Conservation (phyloP, 106 monocot genomes). For the Dendrobium nobile region DNA sequence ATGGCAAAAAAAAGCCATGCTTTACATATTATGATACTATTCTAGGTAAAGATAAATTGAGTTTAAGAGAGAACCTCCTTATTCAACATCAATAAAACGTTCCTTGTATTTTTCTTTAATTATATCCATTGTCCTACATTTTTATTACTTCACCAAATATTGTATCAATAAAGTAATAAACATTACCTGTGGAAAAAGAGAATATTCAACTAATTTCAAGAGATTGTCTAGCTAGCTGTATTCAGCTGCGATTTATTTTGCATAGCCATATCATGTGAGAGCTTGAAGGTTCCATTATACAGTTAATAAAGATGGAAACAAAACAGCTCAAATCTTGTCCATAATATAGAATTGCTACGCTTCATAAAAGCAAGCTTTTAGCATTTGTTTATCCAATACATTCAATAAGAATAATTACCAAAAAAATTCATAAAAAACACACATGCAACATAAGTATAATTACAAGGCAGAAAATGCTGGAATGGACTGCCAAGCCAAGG, state of each 20-base stretch:
- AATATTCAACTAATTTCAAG: too few species aligned
- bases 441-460: background rate
- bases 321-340: background rate
- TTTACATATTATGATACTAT: background rate
- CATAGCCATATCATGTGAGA: too few species aligned
- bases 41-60: background rate
- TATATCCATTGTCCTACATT: background rate
- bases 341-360: background rate
- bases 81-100: background rate
- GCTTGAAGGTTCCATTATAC: background rate
- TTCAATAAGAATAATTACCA: background rate
- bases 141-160: background rate
- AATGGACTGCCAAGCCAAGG: background rate
- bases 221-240: too few species aligned
- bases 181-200: background rate
- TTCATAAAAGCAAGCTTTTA: background rate
- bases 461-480: background rate
- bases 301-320: background rate
- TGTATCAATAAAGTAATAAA: background rate
- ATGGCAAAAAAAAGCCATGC: background rate
- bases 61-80: background rate
- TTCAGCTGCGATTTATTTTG: too few species aligned
- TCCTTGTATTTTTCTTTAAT: background rate
- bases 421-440: background rate
- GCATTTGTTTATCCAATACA: background rate